phyloP scores from a whole-genome alignment of 208 protist species.

The Leishmania guyanensis region DNA sequence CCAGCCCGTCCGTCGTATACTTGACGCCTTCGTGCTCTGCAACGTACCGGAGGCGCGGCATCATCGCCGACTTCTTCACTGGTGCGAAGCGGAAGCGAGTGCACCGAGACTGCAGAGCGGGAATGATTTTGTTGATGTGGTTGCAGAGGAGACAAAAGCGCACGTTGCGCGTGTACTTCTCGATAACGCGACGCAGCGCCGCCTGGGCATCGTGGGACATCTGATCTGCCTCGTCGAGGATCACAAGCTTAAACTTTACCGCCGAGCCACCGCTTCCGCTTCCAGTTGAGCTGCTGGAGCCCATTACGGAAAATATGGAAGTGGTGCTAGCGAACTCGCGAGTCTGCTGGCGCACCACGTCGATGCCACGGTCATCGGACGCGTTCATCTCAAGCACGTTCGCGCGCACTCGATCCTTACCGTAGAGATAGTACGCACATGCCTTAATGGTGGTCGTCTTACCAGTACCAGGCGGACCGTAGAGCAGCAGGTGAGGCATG shows the following conservation, averaged over 20 bases:
- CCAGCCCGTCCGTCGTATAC: slow-evolving; percentile 84
- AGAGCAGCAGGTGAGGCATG: slow-evolving; percentile 98
- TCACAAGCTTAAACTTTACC: slow-evolving; percentile 96
- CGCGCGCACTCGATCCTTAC: slow-evolving; percentile 82
- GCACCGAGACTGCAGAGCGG: slow-evolving; percentile 97
- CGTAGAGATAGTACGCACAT: slow-evolving; percentile 94
- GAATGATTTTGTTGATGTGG: slow-evolving; percentile 97
- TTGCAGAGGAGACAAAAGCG: slow-evolving; percentile 99
- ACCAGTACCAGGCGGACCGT: slow-evolving; percentile 96
- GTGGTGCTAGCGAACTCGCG: slow-evolving; percentile 98
- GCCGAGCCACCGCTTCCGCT: slow-evolving; percentile 1
- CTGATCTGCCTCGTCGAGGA: slow-evolving; percentile 99
- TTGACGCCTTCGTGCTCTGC: slow-evolving; percentile 81
- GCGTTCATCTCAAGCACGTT: slow-evolving; percentile 98
- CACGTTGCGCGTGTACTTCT: slow-evolving; percentile 97
- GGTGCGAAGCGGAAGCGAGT: slow-evolving; percentile 98
- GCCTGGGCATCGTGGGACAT: slow-evolving; percentile 98
- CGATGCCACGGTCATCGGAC: slow-evolving; percentile 99
- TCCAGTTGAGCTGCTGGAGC: background rate
- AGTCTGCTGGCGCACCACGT: slow-evolving; percentile 98
- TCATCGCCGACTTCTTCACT: slow-evolving; percentile 86
- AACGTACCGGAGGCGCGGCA: slow-evolving; percentile 86
- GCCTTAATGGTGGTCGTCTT: slow-evolving; percentile 92
- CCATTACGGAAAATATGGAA: slow-evolving; percentile 91
- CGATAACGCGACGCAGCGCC: slow-evolving; percentile 98